Base-by-base conservation (phyloP, 2,329 filamentous ascomycete species). In the Fusarium sororula region DNA sequence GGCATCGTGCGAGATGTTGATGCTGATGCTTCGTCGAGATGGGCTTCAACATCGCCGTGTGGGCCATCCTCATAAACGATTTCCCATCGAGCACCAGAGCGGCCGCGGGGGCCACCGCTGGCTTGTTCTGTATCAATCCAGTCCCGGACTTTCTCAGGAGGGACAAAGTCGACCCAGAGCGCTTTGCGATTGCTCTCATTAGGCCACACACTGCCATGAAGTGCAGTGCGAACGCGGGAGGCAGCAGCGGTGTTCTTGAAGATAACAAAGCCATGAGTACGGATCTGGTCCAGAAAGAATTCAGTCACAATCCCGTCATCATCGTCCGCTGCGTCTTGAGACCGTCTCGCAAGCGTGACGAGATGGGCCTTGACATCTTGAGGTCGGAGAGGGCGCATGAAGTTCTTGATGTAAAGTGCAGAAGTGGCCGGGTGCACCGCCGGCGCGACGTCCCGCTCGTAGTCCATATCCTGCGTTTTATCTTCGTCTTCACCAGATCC, bases 121-220 rank as follows among this genome's bases (percentile, higher is more conserved):
- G 85, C 81, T 76, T 91, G 84, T 81, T 97, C 94, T 45, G 83
- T 87, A 13, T 90, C 87, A 66, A 97, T 92, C 94, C 95, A 98
- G 30, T 88, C 88, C 20, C 85, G 81, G 8, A 97, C 87, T 72
- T 90, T 90, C 32, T 94, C 90, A 24, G 92, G 89, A 0, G 96
- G 96, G 26, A 98, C 88, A 80, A 96, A 98, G 81, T 99, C 96
- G 7, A 94, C 94, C 89, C 92, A 97, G 2, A 98, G 87, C 2
- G 91, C 88, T 81, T 96, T 97, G 38, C 96, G 89, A 75, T 92
- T 93, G 66, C 92, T 90, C 83, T 98, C 96, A 66, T 95, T 90
- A 2, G 96, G 96, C 94, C 95, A 98, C 41, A 95, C 89, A 28
- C 88, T 89, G 66, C 91, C 90, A 82, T 99, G 96, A 5, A 98